These are phyloP conservation scores for Phytopythium ostracodes DNA, from an alignment of 352 stramenopile species.

Conservation along the genomic window DNA sequence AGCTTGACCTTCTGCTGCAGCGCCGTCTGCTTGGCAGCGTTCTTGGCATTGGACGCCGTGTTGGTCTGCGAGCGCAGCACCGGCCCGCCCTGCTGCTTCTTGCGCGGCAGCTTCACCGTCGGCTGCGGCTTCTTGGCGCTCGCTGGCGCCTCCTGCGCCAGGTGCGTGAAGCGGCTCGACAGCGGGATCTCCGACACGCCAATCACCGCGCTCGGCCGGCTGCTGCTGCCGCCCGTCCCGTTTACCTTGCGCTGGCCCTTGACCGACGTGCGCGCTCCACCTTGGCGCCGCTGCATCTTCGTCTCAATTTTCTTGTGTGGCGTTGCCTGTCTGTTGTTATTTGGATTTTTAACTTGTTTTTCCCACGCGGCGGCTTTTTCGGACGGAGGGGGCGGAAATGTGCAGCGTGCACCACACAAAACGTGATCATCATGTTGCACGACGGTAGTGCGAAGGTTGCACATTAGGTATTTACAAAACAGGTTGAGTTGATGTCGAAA, in stretches of 20 bases:
- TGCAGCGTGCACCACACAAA: neutral
- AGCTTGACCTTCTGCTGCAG: constrained; percentile 22
- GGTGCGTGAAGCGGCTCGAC: constrained; percentile 68
- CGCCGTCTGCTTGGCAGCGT: constrained; percentile 19
- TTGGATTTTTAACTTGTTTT: neutral
- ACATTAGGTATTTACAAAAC: neutral
- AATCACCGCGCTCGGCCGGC: constrained; percentile 33
- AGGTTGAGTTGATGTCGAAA: neutral
- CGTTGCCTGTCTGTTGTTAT: neutral
- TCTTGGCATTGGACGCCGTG: constrained; percentile 4
- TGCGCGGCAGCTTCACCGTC: constrained; percentile 14
- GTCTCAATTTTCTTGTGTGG: neutral
- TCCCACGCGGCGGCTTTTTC: neutral
- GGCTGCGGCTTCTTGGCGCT: constrained; percentile 3
- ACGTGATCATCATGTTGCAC: neutral
- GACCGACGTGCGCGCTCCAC: constrained; percentile 37
- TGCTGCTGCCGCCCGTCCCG: constrained; percentile 9
- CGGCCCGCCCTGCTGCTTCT: constrained; percentile 3
- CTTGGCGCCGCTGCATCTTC: constrained; percentile 27
- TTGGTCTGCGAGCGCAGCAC: constrained; percentile 8
- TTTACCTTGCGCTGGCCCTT: constrained; percentile 60
- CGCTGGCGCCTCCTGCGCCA: constrained; percentile 45
- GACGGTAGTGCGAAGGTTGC: neutral
- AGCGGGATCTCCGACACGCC: constrained; percentile 65
- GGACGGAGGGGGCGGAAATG: neutral